Percentiles rank a stretch among this genome's conserved stretches.
phyloP scores from a whole-genome alignment of 2,329 filamentous ascomycete genomes.

The Fusarium setosum region DNA sequence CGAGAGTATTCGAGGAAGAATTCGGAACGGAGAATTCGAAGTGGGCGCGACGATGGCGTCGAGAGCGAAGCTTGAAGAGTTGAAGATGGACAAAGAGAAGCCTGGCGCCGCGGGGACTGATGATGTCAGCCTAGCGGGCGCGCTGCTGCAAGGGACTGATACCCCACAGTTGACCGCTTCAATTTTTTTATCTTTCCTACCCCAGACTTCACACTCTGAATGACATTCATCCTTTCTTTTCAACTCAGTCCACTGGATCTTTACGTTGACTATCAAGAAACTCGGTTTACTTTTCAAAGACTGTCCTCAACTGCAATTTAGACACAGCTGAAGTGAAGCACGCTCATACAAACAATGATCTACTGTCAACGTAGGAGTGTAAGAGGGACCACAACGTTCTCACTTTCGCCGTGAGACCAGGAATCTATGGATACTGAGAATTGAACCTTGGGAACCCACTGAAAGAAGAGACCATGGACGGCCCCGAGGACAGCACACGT shows the following conservation, averaged over 20 bases:
- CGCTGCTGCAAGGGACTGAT: slow-evolving; percentile 12
- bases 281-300: not conserved
- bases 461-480: slow-evolving; percentile 22
- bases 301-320: not conserved
- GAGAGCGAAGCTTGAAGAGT: not conserved
- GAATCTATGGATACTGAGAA: not conserved
- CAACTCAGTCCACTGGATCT: no score
- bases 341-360: slow-evolving; percentile 23
- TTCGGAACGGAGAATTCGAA: not conserved
- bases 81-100: not conserved
- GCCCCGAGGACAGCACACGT: not conserved
- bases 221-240: not conserved
- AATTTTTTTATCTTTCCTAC: no score
- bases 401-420: slow-evolving; percentile 16
- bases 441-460: not conserved
- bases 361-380: slow-evolving; percentile 2
- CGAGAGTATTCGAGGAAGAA: not conserved
- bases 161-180: slow-evolving; percentile 33
- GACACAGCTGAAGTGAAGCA: not conserved
- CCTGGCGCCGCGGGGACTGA: not conserved
- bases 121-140: slow-evolving; percentile 38
- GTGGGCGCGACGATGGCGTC: not conserved
- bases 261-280: no score
- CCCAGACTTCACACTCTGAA: not conserved
- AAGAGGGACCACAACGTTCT: slow-evolving; percentile 8